These are phyloP conservation scores for Boletellus sp. DNA, from an alignment of 768 basidiomycete genomes.

Conservation along the genomic window DNA sequence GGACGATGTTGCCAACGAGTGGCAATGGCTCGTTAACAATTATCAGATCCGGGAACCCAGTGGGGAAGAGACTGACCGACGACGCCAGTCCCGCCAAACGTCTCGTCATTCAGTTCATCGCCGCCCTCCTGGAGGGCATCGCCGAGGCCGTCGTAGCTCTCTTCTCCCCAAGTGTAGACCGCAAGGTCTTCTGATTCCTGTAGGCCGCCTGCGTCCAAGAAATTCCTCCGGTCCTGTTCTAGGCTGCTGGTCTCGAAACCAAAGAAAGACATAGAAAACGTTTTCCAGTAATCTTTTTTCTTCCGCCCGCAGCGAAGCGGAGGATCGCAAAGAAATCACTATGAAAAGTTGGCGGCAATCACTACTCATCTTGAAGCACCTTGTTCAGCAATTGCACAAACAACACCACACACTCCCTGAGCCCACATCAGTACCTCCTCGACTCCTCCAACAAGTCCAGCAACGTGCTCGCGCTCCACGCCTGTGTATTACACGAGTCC, in stretches of 20 bases:
- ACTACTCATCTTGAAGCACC: conserved; percentile 7
- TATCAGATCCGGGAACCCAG: conserved; percentile 12
- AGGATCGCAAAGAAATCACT: conserved; percentile 7
- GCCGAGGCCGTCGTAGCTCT: conserved; percentile 85
- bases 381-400: conserved; percentile 18
- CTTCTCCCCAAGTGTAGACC: conserved; percentile 91
- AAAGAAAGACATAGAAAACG: conserved; percentile 72
- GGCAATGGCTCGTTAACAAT: conserved; percentile 1
- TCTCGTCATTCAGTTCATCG: conserved; percentile 96
- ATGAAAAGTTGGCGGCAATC: conserved; percentile 17
- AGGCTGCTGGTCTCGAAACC: conserved; percentile 62
- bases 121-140: conserved; percentile 84
- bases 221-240: conserved; percentile 60
- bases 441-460: conserved; percentile 85
- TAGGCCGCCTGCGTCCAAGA: conserved; percentile 39
- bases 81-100: conserved; percentile 71
- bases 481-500: conserved; percentile 92
- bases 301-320: conserved; percentile 16
- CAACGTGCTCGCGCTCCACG: conserved; percentile 93
- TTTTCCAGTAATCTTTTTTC: conserved; percentile 11
- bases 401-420: conserved; percentile 21
- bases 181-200: conserved; percentile 78
- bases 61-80: conserved; percentile 59
- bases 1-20: not conserved
- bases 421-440: conserved; percentile 16